These are phyloP conservation scores for Neofusicoccum parvum DNA, from an alignment of 2,329 filamentous ascomycete species.

Conservation along the genomic window DNA sequence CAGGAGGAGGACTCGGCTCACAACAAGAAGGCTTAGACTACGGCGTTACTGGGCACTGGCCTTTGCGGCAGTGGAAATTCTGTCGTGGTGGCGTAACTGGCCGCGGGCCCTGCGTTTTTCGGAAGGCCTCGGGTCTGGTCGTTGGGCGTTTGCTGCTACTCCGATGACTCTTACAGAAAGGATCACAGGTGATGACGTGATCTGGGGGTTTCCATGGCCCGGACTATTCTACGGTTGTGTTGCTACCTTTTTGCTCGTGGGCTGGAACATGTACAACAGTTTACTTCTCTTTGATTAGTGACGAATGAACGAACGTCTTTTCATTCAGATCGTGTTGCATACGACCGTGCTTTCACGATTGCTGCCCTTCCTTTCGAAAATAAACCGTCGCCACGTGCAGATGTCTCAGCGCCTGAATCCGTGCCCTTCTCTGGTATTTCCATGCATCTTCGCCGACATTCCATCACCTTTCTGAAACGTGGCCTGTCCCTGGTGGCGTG, in stretches of 20 bases:
- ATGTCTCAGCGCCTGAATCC: not conserved
- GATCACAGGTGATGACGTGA: slow-evolving; percentile 10
- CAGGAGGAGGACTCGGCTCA: slow-evolving; percentile 52
- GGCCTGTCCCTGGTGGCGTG: no score
- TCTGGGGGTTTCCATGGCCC: slow-evolving; percentile 18
- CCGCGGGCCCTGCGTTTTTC: not conserved
- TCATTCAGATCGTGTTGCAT: not conserved
- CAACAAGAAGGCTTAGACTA: slow-evolving; percentile 12
- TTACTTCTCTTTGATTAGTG: slow-evolving; percentile 11
- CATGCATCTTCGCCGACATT: not conserved
- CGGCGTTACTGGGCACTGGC: not conserved
- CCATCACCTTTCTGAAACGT: not conserved
- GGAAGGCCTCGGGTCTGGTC: not conserved
- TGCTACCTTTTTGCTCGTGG: not conserved
- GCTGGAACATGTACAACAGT: slow-evolving; percentile 13
- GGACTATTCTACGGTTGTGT: not conserved
- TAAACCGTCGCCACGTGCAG: not conserved
- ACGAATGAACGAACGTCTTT: slow-evolving; percentile 14
- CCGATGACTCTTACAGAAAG: slow-evolving; percentile 21
- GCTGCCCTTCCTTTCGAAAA: not conserved
- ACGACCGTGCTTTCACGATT: not conserved
- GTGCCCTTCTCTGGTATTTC: not conserved
- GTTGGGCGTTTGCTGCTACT: not conserved
- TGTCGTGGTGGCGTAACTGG: not conserved
- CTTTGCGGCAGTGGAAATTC: slow-evolving; percentile 11